Evolutionary conservation across 805 yeast genomes (phyloP).

Genomic region (Kluyveromyces starmeri): DNA sequence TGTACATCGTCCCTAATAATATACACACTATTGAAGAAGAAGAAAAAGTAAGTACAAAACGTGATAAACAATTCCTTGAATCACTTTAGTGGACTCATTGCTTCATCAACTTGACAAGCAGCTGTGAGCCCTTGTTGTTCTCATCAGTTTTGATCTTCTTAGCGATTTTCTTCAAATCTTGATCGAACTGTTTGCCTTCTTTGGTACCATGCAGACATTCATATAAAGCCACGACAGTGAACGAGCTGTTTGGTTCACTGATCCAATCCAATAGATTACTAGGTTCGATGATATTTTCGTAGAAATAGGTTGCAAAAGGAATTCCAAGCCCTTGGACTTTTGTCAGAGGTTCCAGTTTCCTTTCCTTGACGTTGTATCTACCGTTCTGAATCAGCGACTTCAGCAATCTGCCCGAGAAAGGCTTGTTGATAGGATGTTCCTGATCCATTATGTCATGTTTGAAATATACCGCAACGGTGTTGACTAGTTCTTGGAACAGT

Average conservation of each 20-base stretch:
- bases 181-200: constrained; percentile 39
- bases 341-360: constrained; percentile 37
- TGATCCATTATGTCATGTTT: constrained; percentile 61
- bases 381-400: constrained; percentile 78
- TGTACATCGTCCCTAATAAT: too few species aligned
- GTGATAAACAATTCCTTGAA: neutral
- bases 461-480: constrained; percentile 47
- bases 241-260: constrained; percentile 58
- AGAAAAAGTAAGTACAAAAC: too few species aligned
- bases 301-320: constrained; percentile 48
- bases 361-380: constrained; percentile 64
- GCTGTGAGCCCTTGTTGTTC: constrained; percentile 60
- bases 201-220: constrained; percentile 50
- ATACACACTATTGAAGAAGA: too few species aligned
- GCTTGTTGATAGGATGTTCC: constrained; percentile 58
- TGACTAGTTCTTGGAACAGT: constrained; percentile 42
- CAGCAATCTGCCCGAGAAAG: constrained; percentile 65
- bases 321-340: constrained; percentile 43
- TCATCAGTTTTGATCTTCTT: constrained; percentile 35
- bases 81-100: constrained; percentile 5
- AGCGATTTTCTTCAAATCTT: constrained; percentile 44
- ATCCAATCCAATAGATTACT: constrained; percentile 59
- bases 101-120: constrained; percentile 34
- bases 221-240: constrained; percentile 69
- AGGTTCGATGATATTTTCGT: constrained; percentile 42